Percentiles rank a stretch among this genome's conserved stretches.
Evolutionary conservation across 2,329 filamentous ascomycete genomes (phyloP).

Genomic region (Aspergillus sp.): DNA sequence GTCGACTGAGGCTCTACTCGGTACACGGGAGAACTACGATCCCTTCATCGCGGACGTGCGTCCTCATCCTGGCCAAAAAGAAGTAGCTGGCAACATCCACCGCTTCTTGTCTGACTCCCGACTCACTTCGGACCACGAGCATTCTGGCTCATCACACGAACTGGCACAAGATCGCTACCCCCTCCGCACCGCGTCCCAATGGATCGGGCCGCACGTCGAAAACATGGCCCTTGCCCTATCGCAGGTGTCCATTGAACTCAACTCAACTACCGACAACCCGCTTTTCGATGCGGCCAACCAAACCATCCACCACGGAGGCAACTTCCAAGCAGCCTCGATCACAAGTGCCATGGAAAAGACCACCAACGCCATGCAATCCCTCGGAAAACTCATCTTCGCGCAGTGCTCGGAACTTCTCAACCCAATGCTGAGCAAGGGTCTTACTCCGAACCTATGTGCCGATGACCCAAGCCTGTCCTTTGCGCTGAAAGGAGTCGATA

Average conservation of each 20-base stretch:
- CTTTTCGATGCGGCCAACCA: constrained; percentile 51
- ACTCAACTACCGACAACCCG: constrained; percentile 68
- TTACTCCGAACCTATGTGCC: constrained; percentile 61
- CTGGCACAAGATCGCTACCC: constrained; percentile 66
- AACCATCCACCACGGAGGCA: constrained; percentile 61
- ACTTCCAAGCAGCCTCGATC: constrained; percentile 65
- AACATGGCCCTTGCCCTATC: constrained; percentile 58
- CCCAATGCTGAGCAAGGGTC: constrained; percentile 57
- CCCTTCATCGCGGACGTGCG: constrained; percentile 59
- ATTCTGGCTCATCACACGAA: constrained; percentile 15
- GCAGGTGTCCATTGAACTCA: constrained; percentile 62
- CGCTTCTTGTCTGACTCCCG: constrained; percentile 51
- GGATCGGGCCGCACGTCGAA: constrained; percentile 67
- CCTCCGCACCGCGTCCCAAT: constrained; percentile 64
- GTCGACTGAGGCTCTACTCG: constrained; percentile 58
- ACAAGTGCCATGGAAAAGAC: constrained; percentile 67
- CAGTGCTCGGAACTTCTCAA: constrained; percentile 66
- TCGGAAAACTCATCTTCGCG: constrained; percentile 64
- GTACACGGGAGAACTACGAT: constrained; percentile 57
- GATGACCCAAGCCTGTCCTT: constrained; percentile 57
- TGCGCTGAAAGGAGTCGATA: constrained; percentile 64
- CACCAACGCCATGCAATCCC: constrained; percentile 50
- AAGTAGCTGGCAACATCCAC: constrained; percentile 57
- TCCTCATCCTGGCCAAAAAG: constrained; percentile 62
- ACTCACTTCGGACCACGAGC: constrained; percentile 2